These are phyloP conservation scores for Beauveria caledonica DNA, from an alignment of 2,329 filamentous ascomycete species.

Conservation along the genomic window DNA sequence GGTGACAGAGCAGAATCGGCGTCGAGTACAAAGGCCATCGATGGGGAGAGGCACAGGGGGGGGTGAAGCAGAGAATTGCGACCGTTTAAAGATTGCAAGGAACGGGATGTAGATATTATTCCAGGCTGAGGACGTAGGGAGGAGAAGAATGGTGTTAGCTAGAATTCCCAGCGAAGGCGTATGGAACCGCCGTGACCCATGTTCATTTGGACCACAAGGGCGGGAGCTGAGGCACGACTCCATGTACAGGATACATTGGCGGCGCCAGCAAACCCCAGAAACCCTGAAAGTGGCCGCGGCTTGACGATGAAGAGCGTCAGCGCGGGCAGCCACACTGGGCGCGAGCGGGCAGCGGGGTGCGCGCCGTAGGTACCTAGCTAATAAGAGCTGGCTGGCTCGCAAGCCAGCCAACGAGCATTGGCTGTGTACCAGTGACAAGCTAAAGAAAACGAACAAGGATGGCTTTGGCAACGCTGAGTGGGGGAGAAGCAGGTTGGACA, in stretches of 20 bases:
- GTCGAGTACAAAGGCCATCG: background rate
- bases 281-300: background rate
- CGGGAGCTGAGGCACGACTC: conserved; percentile 4
- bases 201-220: conserved; percentile 4
- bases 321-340: conserved; percentile 1
- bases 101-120: background rate
- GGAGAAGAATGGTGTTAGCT: conserved; percentile 3
- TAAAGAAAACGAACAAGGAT: conserved; percentile 3
- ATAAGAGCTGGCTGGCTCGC: no score
- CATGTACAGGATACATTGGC: conserved; percentile 8
- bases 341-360: background rate
- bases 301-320: conserved; percentile 6
- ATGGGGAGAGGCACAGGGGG: background rate
- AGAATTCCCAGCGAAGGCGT: conserved; percentile 5
- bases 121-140: background rate
- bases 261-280: conserved; percentile 8
- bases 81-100: background rate
- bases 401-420: conserved; percentile 7
- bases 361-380: no score
- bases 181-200: conserved; percentile 8
- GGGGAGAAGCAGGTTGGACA: background rate
- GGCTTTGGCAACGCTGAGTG: conserved; percentile 1
- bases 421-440: conserved; percentile 9
- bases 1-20: background rate
- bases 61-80: background rate